Conservation (phyloP, 306 rosid species). For the Medicago arabica region DNA sequence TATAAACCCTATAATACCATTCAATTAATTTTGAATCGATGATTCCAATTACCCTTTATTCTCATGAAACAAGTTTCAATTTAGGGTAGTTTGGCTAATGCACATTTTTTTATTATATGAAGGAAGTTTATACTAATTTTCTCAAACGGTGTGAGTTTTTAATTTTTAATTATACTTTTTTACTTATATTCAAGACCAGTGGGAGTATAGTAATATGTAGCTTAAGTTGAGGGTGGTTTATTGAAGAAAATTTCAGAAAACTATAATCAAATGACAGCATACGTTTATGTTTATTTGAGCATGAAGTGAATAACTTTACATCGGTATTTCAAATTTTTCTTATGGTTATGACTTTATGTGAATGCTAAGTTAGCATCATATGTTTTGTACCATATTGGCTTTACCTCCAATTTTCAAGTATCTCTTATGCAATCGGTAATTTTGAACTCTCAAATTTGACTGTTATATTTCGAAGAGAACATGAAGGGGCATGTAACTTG, state of each 20-base stretch:
- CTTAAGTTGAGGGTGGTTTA: not conserved
- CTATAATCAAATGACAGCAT: conserved; percentile 10
- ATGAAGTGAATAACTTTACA: conserved; percentile 4
- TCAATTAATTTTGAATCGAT: not conserved
- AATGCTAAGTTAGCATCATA: conserved; percentile 23
- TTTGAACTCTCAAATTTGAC: no score
- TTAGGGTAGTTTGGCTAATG: not conserved
- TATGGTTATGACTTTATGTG: not conserved
- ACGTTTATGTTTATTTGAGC: not conserved
- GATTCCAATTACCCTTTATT: not conserved
- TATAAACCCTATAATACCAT: not conserved
- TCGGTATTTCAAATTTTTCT: conserved; percentile 2
- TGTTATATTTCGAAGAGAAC: not conserved
- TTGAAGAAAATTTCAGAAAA: conserved; percentile 5
- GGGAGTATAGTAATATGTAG: not conserved
- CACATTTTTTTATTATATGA: not conserved
- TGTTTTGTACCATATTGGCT: not conserved
- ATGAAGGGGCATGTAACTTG: not conserved
- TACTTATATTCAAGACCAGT: not conserved
- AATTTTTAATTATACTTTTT: not conserved
- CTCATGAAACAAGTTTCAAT: not conserved
- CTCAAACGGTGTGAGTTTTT: not conserved
- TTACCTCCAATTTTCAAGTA: not conserved
- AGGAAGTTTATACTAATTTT: not conserved
- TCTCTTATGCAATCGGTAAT: not conserved